Percentiles rank a stretch among this genome's conserved stretches.
phyloP scores from a whole-genome alignment of 2,329 filamentous ascomycete genomes.

The Xylaria sp. region DNA sequence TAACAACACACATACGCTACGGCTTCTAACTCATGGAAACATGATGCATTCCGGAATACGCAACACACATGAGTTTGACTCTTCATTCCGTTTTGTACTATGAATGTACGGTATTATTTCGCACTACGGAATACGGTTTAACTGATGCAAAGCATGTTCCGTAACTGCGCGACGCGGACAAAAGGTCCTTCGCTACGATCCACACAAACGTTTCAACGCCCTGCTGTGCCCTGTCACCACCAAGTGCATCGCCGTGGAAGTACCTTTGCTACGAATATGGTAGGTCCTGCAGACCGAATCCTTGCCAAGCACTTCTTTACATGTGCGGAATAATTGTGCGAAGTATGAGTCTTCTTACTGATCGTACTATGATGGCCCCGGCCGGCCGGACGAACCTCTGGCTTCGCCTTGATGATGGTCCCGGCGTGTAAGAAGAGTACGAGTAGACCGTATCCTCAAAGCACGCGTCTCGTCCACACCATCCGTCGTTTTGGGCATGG shows the following conservation, averaged over 20 bases:
- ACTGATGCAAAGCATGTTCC: conserved; percentile 4
- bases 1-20: too few relatives aligned
- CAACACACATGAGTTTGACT: too few relatives aligned
- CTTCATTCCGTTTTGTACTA: too few relatives aligned
- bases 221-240: conserved; percentile 3
- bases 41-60: too few relatives aligned
- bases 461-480: conserved; percentile 20
- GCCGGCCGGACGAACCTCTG: conserved; percentile 26
- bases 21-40: too few relatives aligned
- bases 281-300: conserved; percentile 3
- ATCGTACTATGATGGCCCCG: background rate
- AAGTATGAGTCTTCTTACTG: background rate
- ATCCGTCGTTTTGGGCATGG: conserved; percentile 27
- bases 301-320: conserved; percentile 1
- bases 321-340: conserved; percentile 19
- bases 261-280: background rate
- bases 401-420: conserved; percentile 1
- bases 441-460: background rate
- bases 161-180: conserved; percentile 1
- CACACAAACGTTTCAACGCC: background rate
- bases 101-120: too few relatives aligned
- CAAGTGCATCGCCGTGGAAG: background rate
- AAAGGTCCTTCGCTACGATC: background rate
- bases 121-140: too few relatives aligned
- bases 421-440: background rate